These are phyloP conservation scores for Trichocladium antarcticum DNA, from an alignment of 495 filamentous ascomycete species.

Conservation along the genomic window DNA sequence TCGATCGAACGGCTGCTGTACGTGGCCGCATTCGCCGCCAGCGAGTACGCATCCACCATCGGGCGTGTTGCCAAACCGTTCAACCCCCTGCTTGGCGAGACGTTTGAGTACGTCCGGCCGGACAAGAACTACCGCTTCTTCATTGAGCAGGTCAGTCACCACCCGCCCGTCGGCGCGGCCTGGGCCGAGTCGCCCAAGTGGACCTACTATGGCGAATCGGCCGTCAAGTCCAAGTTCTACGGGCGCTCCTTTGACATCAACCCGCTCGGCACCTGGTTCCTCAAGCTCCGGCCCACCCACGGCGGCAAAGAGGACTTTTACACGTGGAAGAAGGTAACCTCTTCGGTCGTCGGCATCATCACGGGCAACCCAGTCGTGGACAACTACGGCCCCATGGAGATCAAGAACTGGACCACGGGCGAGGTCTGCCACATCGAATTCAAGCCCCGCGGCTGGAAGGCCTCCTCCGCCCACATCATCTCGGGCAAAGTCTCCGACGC, in stretches of 20 bases:
- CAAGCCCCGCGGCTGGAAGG: conserved; percentile 92
- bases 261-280: conserved; percentile 92
- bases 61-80: conserved; percentile 96
- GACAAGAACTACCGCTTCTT: conserved; percentile 98
- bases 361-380: conserved; percentile 95
- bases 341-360: conserved; percentile 95
- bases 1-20: conserved; percentile 92
- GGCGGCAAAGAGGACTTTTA: conserved; percentile 78
- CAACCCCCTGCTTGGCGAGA: conserved; percentile 92
- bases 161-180: conserved; percentile 89
- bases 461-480: conserved; percentile 77
- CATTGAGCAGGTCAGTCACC: conserved; percentile 96
- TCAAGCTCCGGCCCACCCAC: conserved; percentile 66
- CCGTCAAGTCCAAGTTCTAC: conserved; percentile 96
- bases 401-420: conserved; percentile 93
- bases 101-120: conserved; percentile 88
- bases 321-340: conserved; percentile 98
- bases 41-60: conserved; percentile 93
- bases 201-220: conserved; percentile 96
- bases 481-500: conserved; percentile 70
- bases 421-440: conserved; percentile 87
- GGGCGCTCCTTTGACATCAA: conserved; percentile 97
- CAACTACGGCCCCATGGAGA: conserved; percentile 94
- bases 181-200: conserved; percentile 88
- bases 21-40: conserved; percentile 87